Percentiles rank a stretch among this genome's conserved stretches.
phyloP scores from a whole-genome alignment of 1,139 yeast genomes.

The Zygosaccharomyces pseudobailii region DNA sequence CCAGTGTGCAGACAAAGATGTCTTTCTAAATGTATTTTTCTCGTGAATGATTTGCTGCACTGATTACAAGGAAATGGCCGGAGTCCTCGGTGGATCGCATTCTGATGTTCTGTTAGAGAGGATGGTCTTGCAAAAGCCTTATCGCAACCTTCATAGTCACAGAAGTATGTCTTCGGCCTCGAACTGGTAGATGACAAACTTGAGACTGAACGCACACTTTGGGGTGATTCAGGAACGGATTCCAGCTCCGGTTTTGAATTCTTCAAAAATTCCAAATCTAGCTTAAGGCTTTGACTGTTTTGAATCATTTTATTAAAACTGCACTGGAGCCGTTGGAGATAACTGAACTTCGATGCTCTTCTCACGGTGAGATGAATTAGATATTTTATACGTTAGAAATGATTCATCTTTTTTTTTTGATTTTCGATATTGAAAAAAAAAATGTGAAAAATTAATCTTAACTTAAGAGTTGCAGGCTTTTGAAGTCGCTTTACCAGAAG shows the following conservation, averaged over 20 bases:
- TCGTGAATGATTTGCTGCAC: slow-evolving; percentile 63
- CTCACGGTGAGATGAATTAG: background rate
- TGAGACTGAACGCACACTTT: slow-evolving; percentile 15
- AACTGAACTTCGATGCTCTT: background rate
- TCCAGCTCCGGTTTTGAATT: background rate
- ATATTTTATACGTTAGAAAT: slow-evolving; percentile 3
- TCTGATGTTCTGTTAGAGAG: slow-evolving; percentile 70
- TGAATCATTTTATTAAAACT: background rate
- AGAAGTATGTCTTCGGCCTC: slow-evolving; percentile 54
- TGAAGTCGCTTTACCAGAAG: background rate
- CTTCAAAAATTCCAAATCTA: background rate
- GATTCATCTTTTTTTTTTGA: background rate
- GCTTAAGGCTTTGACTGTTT: background rate
- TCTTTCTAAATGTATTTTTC: slow-evolving; percentile 74
- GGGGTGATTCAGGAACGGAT: slow-evolving; percentile 2
- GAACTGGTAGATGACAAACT: slow-evolving; percentile 34
- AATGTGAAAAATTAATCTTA: background rate
- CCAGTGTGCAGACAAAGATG: slow-evolving; percentile 64
- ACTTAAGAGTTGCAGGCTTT: background rate
- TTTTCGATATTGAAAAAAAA: background rate
- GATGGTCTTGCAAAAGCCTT: slow-evolving; percentile 82
- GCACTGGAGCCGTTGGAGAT: background rate
- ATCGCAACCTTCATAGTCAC: slow-evolving; percentile 61
- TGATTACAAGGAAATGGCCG: slow-evolving; percentile 67
- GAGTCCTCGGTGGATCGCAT: slow-evolving; percentile 67